Conservation (phyloP, 2,329 filamentous ascomycete genomes). For the Cryphonectria japonica region DNA sequence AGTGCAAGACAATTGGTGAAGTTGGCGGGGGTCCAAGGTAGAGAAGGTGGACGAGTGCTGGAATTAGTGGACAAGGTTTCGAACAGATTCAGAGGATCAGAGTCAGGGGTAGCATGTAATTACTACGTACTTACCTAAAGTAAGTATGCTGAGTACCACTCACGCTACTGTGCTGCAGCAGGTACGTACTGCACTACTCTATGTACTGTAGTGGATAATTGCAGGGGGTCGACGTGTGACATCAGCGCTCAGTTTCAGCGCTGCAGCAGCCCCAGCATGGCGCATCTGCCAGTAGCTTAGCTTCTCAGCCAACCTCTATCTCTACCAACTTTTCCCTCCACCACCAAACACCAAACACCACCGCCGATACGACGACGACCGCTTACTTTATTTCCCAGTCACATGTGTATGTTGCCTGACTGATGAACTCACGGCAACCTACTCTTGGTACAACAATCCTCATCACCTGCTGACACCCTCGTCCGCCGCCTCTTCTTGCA, state of each 20-base stretch:
- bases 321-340: not conserved
- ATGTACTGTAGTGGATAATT: not conserved
- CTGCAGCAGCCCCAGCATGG: not conserved
- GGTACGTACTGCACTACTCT: not conserved
- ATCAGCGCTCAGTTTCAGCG: not conserved
- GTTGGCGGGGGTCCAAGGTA: no score
- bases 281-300: not conserved
- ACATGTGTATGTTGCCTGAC: not conserved
- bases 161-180: not conserved
- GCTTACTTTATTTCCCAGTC: not conserved
- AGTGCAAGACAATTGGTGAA: not conserved
- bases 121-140: no score
- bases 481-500: not conserved
- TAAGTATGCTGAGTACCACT: no score
- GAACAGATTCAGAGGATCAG: no score
- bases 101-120: no score
- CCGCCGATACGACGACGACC: not conserved
- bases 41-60: not conserved
- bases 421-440: not conserved
- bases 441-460: not conserved
- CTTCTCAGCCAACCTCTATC: not conserved
- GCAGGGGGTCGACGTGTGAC: not conserved
- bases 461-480: not conserved
- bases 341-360: not conserved
- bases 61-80: no score